A percentile compares a stretch with the other conserved stretches of the same genome.
Evolutionary conservation across 2,329 filamentous ascomycete genomes (phyloP).

Genomic region (Neofusicoccum sp.): DNA sequence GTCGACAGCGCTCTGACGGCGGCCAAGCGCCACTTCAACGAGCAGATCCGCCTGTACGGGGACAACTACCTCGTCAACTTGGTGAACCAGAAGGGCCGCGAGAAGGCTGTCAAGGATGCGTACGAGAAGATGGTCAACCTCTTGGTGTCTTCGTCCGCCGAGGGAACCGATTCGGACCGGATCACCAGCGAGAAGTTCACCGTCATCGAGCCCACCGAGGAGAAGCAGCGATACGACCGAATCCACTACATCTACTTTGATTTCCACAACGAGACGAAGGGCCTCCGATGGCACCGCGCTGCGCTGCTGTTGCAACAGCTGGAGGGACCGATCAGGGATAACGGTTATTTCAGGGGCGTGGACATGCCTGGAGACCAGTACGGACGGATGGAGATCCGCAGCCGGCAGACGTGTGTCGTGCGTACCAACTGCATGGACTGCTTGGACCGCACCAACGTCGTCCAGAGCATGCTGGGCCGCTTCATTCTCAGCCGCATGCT

Average conservation of each 20-base stretch:
- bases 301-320: slow-evolving; percentile 84
- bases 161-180: slow-evolving; percentile 66
- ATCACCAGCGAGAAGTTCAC: slow-evolving; percentile 79
- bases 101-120: slow-evolving; percentile 84
- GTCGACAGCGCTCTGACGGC: slow-evolving; percentile 79
- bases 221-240: slow-evolving; percentile 71
- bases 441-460: slow-evolving; percentile 94
- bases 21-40: slow-evolving; percentile 83
- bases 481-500: slow-evolving; percentile 89
- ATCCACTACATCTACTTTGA: slow-evolving; percentile 98
- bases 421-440: slow-evolving; percentile 99
- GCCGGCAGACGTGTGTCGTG: slow-evolving; percentile 84
- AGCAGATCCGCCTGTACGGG: slow-evolving; percentile 91
- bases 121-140: slow-evolving; percentile 88
- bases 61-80: slow-evolving; percentile 98
- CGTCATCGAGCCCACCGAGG: slow-evolving; percentile 66
- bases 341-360: slow-evolving; percentile 90
- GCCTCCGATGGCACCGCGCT: slow-evolving; percentile 88
- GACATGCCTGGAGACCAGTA: slow-evolving; percentile 75
- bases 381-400: slow-evolving; percentile 77
- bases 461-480: slow-evolving; percentile 94
- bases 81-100: slow-evolving; percentile 93
- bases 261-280: slow-evolving; percentile 97
- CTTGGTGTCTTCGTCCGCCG: slow-evolving; percentile 69
- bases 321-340: slow-evolving; percentile 71